A percentile compares a stretch with the other conserved stretches of the same genome.
Evolutionary conservation across 176 grass and related monocot species (phyloP).

Genomic region (Elaeis guineensis): DNA sequence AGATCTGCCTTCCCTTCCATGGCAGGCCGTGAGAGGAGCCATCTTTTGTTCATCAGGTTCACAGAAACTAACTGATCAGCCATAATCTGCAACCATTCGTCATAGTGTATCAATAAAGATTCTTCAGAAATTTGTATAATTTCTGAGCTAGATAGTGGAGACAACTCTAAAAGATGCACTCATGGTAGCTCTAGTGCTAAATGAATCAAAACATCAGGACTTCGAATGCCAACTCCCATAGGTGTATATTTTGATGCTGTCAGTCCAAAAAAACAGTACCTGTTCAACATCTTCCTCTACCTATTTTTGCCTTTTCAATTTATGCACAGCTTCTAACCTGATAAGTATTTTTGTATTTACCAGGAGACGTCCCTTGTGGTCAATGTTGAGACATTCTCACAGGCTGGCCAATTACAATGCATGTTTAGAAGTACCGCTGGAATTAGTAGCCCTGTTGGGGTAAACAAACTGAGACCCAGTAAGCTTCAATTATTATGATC

Average conservation of each 20-base stretch:
- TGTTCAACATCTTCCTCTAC: not conserved
- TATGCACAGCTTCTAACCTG: slow-evolving; percentile 16
- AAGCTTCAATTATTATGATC: no score
- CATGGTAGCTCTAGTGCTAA: slow-evolving; percentile 21
- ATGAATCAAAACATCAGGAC: slow-evolving; percentile 47
- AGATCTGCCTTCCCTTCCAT: no score
- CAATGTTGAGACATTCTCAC: slow-evolving; percentile 1
- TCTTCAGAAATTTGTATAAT: not conserved
- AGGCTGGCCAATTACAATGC: slow-evolving; percentile 9
- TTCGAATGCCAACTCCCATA: slow-evolving; percentile 56
- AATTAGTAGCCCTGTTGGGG: not conserved
- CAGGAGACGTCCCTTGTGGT: slow-evolving; percentile 45
- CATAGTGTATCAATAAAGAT: not conserved
- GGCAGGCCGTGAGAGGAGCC: no score
- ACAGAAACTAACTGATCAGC: no score
- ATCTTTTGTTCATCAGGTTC: no score
- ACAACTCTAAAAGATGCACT: slow-evolving; percentile 1
- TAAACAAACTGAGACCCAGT: no score
- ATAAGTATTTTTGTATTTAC: not conserved
- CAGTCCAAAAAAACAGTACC: slow-evolving; percentile 10
- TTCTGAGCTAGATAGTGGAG: slow-evolving; percentile 9
- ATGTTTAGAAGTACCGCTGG: slow-evolving; percentile 6
- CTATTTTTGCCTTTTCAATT: no score
- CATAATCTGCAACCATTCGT: no score
- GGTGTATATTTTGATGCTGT: slow-evolving; percentile 79